Evolutionary conservation across 306 rosid species (phyloP), one percentile per base, ranked within the genome.

Genomic region (Citrullus mucosospermus): DNA sequence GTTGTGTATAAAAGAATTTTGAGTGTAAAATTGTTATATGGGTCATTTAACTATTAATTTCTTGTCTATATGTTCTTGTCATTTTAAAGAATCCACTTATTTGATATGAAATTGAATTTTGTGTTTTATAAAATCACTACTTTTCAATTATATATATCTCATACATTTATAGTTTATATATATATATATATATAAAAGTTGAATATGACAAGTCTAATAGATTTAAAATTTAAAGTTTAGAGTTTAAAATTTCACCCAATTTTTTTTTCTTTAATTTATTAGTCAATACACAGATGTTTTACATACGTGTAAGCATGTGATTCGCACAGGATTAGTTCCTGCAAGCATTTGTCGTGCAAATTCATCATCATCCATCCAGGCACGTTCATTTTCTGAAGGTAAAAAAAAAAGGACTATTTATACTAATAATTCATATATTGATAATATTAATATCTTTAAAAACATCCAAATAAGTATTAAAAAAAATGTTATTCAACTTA

Each of bases 311-410:
- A 92, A 79, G 67, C 89, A 57, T 20, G 60, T 81, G 77, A 92
- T 92, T 79, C 83, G 81, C 79, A 83, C 81, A 2, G 97, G 93
- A 82, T 92, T 90, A n/a, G 80, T 71, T 83, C 92, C 97, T 25
- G 97, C 96, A 67, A 92, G 87, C 90, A 89, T 88, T 83, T 92
- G 92, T 83, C 97, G 66, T n/a, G 82, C 96, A 74, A 92, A 92
- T 80, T 92, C 96, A 30, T 82, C 83, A 39, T 92, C 97, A 77
- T 86, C 88, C 82, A 71, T 82, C 97, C 93, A 92, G 69, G 86
- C 88, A 79, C 81, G 72, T 78, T 82, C 86, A 63, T 88, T 78
- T 82, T 85, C 97, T 92, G 78, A 22, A 15, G 63, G 25, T 17
- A 17, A 51, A 73, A 78, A n/a, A 11, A 48, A 48, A 10, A 11